Evolutionary conservation across 306 rosid genomes (phyloP).

Genomic region (peach (Prunus persica)): Prunus_persica_NCBIv2 NC_034009.1:15687501-15688000

Average conservation of each 20-base stretch:
- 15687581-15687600: constrained; percentile 54
- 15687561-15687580: constrained; percentile 46
- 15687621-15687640: constrained; percentile 67
- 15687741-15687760: constrained; percentile 55
- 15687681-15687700: constrained; percentile 65
- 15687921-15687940: constrained; percentile 37
- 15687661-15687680: constrained; percentile 43
- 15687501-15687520: constrained; percentile 53
- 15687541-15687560: constrained; percentile 35
- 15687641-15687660: constrained; percentile 44
- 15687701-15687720: constrained; percentile 50
- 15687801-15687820: constrained; percentile 51
- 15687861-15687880: constrained; percentile 66
- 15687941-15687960: constrained; percentile 49
- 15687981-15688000: constrained; percentile 56
- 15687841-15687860: constrained; percentile 50
- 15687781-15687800: constrained; percentile 55
- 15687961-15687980: constrained; percentile 54
- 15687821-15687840: constrained; percentile 35
- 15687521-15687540: constrained; percentile 60
- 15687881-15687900: constrained; percentile 66
- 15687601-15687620: constrained; percentile 43
- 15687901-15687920: constrained; percentile 53
- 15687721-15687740: constrained; percentile 58
- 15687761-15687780: constrained; percentile 56